Evolutionary conservation across 805 yeast genomes (phyloP), one percentile per base, ranked within the genome.

Genomic region (Candida insectalens): DNA sequence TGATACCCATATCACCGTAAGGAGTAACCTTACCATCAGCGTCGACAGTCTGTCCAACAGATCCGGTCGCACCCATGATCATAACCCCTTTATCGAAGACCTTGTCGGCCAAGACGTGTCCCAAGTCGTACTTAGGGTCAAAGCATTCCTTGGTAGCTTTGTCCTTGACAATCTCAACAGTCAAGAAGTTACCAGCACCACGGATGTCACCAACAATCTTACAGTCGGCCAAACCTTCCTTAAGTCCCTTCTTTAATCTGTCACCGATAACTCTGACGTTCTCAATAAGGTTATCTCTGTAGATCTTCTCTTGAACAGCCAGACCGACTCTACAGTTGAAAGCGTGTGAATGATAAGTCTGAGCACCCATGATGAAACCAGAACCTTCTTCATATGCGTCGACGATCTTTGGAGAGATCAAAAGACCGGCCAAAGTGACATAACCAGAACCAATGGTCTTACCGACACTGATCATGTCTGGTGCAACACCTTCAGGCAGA

Each of bases 171-270:
- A 72, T 59, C 51, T 75, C 82, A 30, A 75, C 45, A 4, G 74
- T 60, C 67, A 77, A 62, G 54, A 75, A 75, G 26, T 72, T 69
- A 40, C 81, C 82, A 37, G 71, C 58, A 35, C 83, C 83, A 53
- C 83, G 65, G 25, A 75, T 66, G 43, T 75, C 76, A 38, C 79
- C 82, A 16, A 63, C 74, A 33, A 64, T 58, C 33, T 53, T 53
- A 38, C 47, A 48, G 29, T 56, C 56, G 30, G 55, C 55, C 14
- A 67, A 42, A 26, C 52, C 50, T 21, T 53, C 53, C 37, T 53
- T 51, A 32, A 71, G 51, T 41, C 49, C 53, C 13, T 43, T 45
- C 39, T 62, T 71, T 44, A 71, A 42, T 38, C 63, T 51, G 36
- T 46, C 58, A 38, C 77, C 77, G 45, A 48, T 56, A 31, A 55